phyloP scores from a whole-genome alignment of 2,329 filamentous ascomycete species.

The Beauveria scarabaeidicola region DNA sequence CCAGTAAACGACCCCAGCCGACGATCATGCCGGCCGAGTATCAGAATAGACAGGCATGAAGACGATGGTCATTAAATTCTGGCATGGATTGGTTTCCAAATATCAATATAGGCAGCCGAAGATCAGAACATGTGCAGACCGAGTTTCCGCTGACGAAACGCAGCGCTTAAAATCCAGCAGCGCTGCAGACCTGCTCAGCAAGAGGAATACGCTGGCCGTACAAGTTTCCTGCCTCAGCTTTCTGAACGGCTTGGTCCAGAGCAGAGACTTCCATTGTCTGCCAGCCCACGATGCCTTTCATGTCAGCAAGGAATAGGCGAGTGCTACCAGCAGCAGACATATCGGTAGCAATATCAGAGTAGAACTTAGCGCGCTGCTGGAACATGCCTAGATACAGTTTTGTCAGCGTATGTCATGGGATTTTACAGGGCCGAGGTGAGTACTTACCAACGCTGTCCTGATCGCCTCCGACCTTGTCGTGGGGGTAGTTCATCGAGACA shows the following conservation, averaged over 20 bases:
- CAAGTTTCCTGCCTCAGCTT: slow-evolving; percentile 6
- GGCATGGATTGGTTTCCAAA: too few species aligned
- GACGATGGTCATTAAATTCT: too few species aligned
- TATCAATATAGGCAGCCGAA: neutral
- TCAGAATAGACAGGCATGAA: too few species aligned
- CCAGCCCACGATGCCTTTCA: slow-evolving; percentile 2
- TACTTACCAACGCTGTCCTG: slow-evolving; percentile 8
- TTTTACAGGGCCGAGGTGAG: rapidly evolving
- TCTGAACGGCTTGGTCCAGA: slow-evolving; percentile 1
- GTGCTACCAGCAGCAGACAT: slow-evolving; percentile 6
- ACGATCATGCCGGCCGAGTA: too few species aligned
- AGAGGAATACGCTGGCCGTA: slow-evolving; percentile 6
- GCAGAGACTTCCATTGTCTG: slow-evolving; percentile 5
- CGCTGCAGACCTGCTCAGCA: slow-evolving; percentile 4
- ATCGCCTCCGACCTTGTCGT: slow-evolving; percentile 6
- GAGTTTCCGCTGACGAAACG: neutral
- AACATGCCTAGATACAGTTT: neutral
- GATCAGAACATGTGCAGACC: neutral
- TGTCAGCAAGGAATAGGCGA: slow-evolving; percentile 1
- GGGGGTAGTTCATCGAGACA: slow-evolving; percentile 2
- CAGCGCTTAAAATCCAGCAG: slow-evolving; percentile 7
- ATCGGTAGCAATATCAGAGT: neutral
- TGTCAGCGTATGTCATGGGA: neutral
- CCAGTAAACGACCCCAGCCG: too few species aligned
- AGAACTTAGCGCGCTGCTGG: slow-evolving; percentile 1